Evolutionary conservation across 2,329 filamentous ascomycete genomes (phyloP).

Genomic region (Penicillium sp.): DNA sequence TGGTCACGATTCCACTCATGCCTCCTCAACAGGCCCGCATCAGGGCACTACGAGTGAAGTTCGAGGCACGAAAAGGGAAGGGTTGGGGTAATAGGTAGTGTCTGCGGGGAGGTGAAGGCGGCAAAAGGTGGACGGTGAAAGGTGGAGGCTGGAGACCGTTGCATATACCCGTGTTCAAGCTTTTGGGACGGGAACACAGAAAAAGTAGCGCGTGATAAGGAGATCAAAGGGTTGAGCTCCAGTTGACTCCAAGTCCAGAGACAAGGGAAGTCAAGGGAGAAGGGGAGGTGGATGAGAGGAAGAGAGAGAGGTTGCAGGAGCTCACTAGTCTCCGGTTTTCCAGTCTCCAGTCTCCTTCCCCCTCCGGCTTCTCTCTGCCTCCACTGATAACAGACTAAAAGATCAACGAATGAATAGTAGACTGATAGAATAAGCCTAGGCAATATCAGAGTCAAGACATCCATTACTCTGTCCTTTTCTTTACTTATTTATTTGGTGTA

Average conservation of each 20-base stretch:
- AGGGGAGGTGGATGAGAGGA: slow-evolving; percentile 5
- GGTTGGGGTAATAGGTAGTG: not conserved
- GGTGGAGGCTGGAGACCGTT: slow-evolving; percentile 20
- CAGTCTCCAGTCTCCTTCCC: not conserved
- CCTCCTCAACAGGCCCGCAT: slow-evolving; percentile 28
- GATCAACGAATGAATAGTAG: not conserved
- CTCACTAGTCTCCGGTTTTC: slow-evolving; percentile 3
- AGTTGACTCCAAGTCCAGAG: not conserved
- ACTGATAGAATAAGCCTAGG: not conserved
- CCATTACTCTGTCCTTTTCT: not conserved
- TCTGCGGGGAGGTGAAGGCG: slow-evolving; percentile 1
- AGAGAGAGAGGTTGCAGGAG: slow-evolving; percentile 39
- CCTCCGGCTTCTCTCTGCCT: not conserved
- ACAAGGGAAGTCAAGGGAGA: slow-evolving; percentile 6
- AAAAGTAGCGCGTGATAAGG: slow-evolving; percentile 25
- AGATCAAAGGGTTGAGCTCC: not conserved
- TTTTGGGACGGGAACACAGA: slow-evolving; percentile 22
- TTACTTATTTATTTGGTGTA: not conserved
- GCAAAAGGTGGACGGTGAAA: slow-evolving; percentile 12
- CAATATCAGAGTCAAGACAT: not conserved
- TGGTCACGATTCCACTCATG: slow-evolving; percentile 40
- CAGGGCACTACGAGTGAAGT: slow-evolving; percentile 23
- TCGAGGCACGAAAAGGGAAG: not conserved
- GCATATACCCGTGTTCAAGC: slow-evolving; percentile 6
- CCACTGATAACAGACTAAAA: not conserved